Base-by-base conservation (phyloP, 345 rosid genomes). In the Arabidopsis thaliana region DNA sequence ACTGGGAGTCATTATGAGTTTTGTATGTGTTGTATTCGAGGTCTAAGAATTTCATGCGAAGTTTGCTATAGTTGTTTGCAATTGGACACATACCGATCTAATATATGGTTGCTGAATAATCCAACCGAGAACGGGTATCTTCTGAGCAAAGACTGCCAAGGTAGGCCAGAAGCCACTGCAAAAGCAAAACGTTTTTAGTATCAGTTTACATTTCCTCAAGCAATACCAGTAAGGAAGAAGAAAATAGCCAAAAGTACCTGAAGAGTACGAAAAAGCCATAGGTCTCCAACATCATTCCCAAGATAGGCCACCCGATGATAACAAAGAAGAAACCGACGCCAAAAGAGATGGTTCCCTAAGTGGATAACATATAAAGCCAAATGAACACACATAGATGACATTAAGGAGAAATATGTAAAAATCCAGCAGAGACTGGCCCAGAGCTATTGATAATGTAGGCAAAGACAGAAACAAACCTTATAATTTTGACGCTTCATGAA, bases 91-190 rank as follows among this genome's bases (percentile, higher is more conserved):
- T 89, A 95, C 98, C 86, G 93, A 85, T 95, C 93, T 88, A 58
- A 92, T 70, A 74, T 72, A 87, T 58, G 98, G 98, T 65, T 87
- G 98, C 71, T 92, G 97, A 70, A 95, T 72, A 16, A 92, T 63
- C 99, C 99, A 95, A 68, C 99, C 91, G 56, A 95, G 91, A 78
- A 95, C 57, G 7, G 99, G 99, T 83, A 95, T 95, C 93, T 80
- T 92, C 80, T 92, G 96, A 24, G 87, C 58, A 62, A 95, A 92
- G 67, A 92, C 96, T 66, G 99, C 85, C 59, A 95, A 84, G 50
- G 99, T 92, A 4, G 97, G 98, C 99, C 99, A 95, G 90, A 95
- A 95, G 58, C 99, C 99, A 86, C 98, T 95, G 91, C 44, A 53
- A 78, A 6, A 60, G 36, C 20, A 67, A 28, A 36, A 67, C 52